Evolutionary conservation across 2,329 filamentous ascomycete genomes (phyloP).

Genomic region (Fusarium sp.): DNA sequence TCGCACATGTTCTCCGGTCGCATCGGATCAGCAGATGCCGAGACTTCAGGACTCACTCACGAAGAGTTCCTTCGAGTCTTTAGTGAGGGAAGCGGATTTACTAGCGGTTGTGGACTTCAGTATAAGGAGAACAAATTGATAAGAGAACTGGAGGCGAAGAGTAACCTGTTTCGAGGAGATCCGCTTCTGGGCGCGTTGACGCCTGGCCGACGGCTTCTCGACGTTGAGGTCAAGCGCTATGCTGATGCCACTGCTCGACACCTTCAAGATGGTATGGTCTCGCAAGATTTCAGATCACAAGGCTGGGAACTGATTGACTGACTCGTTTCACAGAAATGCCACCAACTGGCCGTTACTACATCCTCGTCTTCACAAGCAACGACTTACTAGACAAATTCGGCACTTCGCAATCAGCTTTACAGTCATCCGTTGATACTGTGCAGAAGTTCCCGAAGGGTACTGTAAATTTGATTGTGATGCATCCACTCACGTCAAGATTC

Average conservation of each 20-base stretch:
- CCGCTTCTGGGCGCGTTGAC: background rate
- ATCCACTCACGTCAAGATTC: slow-evolving; percentile 1
- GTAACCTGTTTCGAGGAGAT: background rate
- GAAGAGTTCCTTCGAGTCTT: slow-evolving; percentile 21
- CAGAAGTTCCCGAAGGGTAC: background rate
- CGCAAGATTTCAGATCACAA: fast-evolving
- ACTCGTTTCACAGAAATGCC: slow-evolving; percentile 5
- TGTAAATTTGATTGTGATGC: background rate
- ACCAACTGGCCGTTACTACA: background rate
- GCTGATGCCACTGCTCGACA: slow-evolving; percentile 9
- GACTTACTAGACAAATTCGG: background rate
- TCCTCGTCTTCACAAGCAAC: slow-evolving; percentile 1
- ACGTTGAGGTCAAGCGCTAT: slow-evolving; percentile 14
- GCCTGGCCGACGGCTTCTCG: slow-evolving; percentile 4
- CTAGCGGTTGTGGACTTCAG: slow-evolving; percentile 14
- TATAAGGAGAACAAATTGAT: slow-evolving; percentile 3
- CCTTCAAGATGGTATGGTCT: slow-evolving; percentile 8
- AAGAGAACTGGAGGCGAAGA: background rate
- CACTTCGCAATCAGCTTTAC: background rate
- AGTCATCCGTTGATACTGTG: background rate
- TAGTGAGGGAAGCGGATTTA: slow-evolving; percentile 12
- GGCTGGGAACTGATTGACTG: background rate
- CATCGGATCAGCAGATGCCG: slow-evolving; percentile 11
- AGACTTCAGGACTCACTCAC: background rate
- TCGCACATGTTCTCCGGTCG: slow-evolving; percentile 24